Conservation (phyloP, 441 rosid species). For the Adansonia grandidieri region DNA sequence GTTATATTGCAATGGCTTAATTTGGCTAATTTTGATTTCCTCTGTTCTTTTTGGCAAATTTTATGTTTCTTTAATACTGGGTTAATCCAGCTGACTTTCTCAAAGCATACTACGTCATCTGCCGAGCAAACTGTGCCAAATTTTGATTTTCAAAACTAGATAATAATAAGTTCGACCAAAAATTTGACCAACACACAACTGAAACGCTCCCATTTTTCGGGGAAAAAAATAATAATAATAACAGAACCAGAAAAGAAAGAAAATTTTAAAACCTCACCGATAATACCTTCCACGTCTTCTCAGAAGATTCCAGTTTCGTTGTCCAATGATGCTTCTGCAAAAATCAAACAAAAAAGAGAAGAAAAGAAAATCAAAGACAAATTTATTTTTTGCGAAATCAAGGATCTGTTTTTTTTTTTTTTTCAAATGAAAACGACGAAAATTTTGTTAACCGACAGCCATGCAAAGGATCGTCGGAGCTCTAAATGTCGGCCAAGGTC, state of each 20-base stretch:
- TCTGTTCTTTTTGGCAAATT: not conserved
- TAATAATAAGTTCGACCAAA: not conserved
- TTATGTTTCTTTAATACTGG: not conserved
- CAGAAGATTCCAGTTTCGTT: constrained; percentile 85
- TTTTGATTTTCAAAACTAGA: not conserved
- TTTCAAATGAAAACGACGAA: not conserved
- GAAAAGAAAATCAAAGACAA: not conserved
- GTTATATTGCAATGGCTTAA: not conserved
- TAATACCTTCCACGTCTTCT: constrained; percentile 91
- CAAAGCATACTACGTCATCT: not conserved
- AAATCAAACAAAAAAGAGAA: constrained; percentile 7
- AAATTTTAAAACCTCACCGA: constrained; percentile 52
- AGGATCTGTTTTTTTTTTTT: not conserved
- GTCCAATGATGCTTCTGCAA: constrained; percentile 79
- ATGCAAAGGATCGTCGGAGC: constrained; percentile 68
- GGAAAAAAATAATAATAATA: not conserved
- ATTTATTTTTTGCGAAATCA: not conserved
- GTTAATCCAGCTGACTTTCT: not conserved
- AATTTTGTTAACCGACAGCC: constrained; percentile 60
- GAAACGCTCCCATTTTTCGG: not conserved
- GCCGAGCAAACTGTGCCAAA: not conserved
- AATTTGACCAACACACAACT: not conserved
- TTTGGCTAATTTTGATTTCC: not conserved
- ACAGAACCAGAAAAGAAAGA: not conserved
- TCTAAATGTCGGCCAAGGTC: constrained; percentile 42